phyloP scores from a whole-genome alignment of 164 flowering plant species.

The Vitis riparia region DNA sequence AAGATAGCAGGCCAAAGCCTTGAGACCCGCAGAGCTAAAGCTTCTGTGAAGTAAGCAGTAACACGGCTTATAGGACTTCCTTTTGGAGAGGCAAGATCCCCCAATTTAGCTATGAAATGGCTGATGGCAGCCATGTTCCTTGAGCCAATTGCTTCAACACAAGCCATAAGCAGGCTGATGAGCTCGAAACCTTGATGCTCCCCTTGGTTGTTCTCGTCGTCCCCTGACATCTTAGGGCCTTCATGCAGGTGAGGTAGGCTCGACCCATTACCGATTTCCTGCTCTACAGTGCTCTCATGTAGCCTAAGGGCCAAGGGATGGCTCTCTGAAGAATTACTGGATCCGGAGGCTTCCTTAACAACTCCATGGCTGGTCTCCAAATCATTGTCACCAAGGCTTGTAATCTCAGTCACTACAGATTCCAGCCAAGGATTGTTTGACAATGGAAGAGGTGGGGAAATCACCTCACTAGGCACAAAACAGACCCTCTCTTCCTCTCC shows the following conservation, averaged over 20 bases:
- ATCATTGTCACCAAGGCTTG: constrained; percentile 57
- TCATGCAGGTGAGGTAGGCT: constrained; percentile 34
- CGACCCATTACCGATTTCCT: constrained; percentile 66
- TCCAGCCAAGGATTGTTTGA: constrained; percentile 64
- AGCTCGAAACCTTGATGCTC: constrained; percentile 76
- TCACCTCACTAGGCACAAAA: constrained; percentile 48
- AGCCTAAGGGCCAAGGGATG: constrained; percentile 39
- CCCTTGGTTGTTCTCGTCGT: constrained; percentile 15
- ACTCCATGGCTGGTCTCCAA: constrained; percentile 41
- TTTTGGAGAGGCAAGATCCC: constrained; percentile 82
- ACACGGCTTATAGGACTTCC: constrained; percentile 68
- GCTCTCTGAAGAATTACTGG: constrained; percentile 73
- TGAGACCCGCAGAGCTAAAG: constrained; percentile 63
- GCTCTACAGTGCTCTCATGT: constrained; percentile 35
- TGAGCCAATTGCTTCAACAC: constrained; percentile 69
- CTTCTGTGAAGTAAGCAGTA: constrained; percentile 83
- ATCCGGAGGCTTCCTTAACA: constrained; percentile 46
- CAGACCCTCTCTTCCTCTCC: constrained; percentile 57
- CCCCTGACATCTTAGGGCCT: constrained; percentile 18
- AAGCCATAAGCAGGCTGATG: constrained; percentile 59
- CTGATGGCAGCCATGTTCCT: constrained; percentile 56
- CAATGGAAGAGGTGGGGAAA: constrained; percentile 42
- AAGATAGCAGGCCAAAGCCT: constrained; percentile 89
- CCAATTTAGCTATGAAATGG: constrained; percentile 63
- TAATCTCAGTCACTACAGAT: constrained; percentile 58